phyloP scores from a whole-genome alignment of 2,329 filamentous ascomycete species.

The Penicillium italicum region DNA sequence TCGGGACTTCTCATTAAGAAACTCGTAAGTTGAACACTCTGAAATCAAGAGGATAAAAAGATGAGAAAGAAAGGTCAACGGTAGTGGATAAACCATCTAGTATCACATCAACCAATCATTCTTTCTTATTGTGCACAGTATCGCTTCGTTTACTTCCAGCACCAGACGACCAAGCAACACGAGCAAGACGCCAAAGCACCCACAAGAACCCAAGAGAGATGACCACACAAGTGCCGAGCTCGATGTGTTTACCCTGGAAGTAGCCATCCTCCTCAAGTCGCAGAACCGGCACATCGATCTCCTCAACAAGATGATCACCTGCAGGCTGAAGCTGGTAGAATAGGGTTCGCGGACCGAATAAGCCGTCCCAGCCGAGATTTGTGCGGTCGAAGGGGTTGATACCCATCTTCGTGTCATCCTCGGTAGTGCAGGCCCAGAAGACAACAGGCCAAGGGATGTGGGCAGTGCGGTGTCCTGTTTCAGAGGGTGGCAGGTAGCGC shows the following conservation, averaged over 20 bases:
- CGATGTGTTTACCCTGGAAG: constrained; percentile 39
- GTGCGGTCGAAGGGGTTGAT: constrained; percentile 79
- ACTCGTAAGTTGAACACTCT: background rate
- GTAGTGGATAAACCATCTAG: background rate
- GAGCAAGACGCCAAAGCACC: constrained; percentile 59
- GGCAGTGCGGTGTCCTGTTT: constrained; percentile 52
- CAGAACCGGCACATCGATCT: constrained; percentile 63
- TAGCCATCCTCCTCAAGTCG: constrained; percentile 50
- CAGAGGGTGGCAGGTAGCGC: constrained; percentile 68
- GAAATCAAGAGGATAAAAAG: background rate
- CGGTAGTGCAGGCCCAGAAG: constrained; percentile 81
- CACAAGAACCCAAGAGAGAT: constrained; percentile 66
- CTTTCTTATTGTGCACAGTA: constrained; percentile 26
- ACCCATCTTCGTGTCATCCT: constrained; percentile 59
- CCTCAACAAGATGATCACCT: constrained; percentile 50
- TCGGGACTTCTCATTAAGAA: too few species aligned
- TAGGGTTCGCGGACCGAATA: constrained; percentile 72
- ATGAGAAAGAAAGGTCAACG: background rate
- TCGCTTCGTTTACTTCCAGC: background rate
- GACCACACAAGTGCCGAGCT: constrained; percentile 55
- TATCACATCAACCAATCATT: constrained; percentile 13
- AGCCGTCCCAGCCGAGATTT: constrained; percentile 79
- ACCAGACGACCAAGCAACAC: constrained; percentile 27
- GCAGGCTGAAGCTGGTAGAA: constrained; percentile 73
- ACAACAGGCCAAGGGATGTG: constrained; percentile 76